These are phyloP conservation scores for Clarireedia hainanense DNA, from an alignment of 2,329 filamentous ascomycete genomes.

Conservation along the genomic window DNA sequence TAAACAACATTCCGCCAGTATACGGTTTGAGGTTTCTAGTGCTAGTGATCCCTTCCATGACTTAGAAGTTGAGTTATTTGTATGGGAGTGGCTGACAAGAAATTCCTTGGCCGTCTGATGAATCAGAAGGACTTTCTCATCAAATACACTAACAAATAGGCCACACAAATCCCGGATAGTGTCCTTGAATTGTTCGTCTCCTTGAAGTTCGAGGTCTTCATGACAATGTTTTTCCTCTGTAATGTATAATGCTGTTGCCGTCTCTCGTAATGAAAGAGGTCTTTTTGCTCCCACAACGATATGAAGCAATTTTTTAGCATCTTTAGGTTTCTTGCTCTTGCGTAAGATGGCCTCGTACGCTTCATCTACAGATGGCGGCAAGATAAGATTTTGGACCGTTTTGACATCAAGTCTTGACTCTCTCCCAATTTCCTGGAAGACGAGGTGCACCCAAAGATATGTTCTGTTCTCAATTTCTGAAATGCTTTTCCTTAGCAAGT, in stretches of 20 bases:
- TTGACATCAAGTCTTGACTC: background rate
- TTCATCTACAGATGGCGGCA: background rate
- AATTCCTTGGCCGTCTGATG: slow-evolving; percentile 11
- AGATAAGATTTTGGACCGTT: background rate
- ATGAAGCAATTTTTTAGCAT: slow-evolving; percentile 4
- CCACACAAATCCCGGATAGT: slow-evolving; percentile 1
- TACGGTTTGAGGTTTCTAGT: slow-evolving; percentile 1
- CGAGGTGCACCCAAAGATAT: slow-evolving; percentile 10
- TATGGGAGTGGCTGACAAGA: background rate
- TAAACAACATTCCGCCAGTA: slow-evolving; percentile 7
- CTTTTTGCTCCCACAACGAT: slow-evolving; percentile 7
- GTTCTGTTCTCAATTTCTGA: background rate
- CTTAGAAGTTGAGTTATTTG: background rate
- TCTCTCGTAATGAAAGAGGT: slow-evolving; percentile 4
- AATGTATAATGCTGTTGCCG: background rate
- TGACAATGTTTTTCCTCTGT: background rate
- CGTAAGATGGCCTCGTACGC: slow-evolving; percentile 5
- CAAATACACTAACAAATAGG: slow-evolving; percentile 5
- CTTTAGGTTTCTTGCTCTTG: background rate
- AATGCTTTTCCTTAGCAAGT: background rate
- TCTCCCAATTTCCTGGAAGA: background rate
- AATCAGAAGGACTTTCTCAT: slow-evolving; percentile 6
- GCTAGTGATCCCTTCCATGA: slow-evolving; percentile 9
- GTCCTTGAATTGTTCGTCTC: slow-evolving; percentile 1
- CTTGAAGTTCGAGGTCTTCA: slow-evolving; percentile 7